phyloP scores from a whole-genome alignment of 306 rosid genomes.

The Pueraria montana region DNA sequence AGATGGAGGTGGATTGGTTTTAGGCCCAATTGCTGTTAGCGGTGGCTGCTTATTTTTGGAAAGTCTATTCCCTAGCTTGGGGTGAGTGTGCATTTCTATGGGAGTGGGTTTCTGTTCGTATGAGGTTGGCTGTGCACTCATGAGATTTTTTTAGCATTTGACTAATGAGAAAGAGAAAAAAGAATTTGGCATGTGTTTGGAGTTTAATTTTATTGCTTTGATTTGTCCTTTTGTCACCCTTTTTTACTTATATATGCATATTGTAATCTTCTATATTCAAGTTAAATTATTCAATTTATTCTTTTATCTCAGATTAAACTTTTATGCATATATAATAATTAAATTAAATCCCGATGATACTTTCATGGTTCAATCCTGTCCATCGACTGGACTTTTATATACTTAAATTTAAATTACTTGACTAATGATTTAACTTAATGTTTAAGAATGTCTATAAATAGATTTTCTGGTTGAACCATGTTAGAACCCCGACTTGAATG shows the following conservation, averaged over 20 bases:
- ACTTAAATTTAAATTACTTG: not conserved
- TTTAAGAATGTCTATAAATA: not conserved
- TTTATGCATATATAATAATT: not conserved
- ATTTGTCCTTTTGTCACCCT: not conserved
- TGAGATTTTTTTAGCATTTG: not conserved
- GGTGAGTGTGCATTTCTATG: not conserved
- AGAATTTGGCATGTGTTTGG: not conserved
- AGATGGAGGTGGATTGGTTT: no score
- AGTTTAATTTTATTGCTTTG: not conserved
- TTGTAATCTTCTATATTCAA: not conserved
- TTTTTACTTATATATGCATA: not conserved
- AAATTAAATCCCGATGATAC: no score
- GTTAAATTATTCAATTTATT: constrained; percentile 9
- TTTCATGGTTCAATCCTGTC: not conserved
- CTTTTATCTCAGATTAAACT: not conserved
- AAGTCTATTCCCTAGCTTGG: not conserved
- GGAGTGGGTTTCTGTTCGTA: not conserved
- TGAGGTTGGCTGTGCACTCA: not conserved
- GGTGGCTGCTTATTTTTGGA: no score
- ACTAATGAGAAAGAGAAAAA: not conserved
- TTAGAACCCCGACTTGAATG: not conserved
- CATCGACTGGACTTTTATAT: not conserved
- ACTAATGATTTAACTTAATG: not conserved
- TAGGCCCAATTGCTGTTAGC: no score
- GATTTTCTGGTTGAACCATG: constrained; percentile 1